Conservation (phyloP, 805 yeast species). For the Metschnikowia colocasiae region DNA sequence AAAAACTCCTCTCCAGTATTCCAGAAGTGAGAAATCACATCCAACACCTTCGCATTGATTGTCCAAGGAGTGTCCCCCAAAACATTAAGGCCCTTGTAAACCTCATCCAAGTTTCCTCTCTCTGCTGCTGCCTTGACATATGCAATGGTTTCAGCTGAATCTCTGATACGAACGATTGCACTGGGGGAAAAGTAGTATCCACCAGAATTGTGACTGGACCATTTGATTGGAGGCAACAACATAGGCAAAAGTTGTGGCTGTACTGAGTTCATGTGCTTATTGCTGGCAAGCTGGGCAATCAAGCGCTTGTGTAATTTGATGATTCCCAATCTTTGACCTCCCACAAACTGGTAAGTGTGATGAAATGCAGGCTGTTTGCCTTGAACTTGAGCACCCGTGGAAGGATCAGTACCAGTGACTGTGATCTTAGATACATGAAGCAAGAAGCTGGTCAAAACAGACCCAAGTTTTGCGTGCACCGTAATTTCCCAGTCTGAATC, state of each 20-base stretch:
- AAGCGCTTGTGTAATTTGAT: conserved; percentile 70
- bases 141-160: conserved; percentile 85
- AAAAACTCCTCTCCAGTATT: conserved; percentile 72
- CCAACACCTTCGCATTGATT: conserved; percentile 67
- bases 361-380: conserved; percentile 88
- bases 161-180: conserved; percentile 69
- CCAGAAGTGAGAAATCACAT: conserved; percentile 76
- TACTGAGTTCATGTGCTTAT: conserved; percentile 57
- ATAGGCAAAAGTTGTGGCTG: conserved; percentile 90
- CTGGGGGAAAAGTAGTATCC: conserved; percentile 72
- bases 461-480: conserved; percentile 65
- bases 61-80: conserved; percentile 88
- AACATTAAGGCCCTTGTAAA: conserved; percentile 58
- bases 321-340: conserved; percentile 79
- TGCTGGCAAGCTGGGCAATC: conserved; percentile 63
- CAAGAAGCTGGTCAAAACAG: conserved; percentile 68
- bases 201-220: conserved; percentile 80
- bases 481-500: conserved; percentile 25
- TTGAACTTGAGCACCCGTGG: conserved; percentile 58
- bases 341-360: conserved; percentile 78
- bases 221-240: conserved; percentile 85
- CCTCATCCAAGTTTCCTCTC: conserved; percentile 57
- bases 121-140: conserved; percentile 83
- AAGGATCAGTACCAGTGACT: conserved; percentile 78
- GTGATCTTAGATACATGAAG: conserved; percentile 79